These are phyloP conservation scores for Rosa hybrid DNA, from an alignment of 331 rosid genomes.

Conservation along the genomic window DNA sequence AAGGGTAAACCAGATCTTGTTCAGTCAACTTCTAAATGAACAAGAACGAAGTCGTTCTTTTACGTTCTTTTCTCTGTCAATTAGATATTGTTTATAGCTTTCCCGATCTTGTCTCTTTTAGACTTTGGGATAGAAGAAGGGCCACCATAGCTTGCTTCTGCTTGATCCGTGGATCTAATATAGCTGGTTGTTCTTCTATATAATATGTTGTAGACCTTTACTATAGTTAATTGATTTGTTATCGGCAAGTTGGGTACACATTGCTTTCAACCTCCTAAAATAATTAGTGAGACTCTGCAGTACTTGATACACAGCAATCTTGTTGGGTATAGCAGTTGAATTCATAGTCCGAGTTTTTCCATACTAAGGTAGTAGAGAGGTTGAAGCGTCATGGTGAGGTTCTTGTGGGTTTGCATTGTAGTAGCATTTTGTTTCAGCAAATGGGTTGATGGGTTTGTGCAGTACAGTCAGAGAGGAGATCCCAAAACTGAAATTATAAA, in stretches of 20 bases:
- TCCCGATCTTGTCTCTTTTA: constrained; percentile 1
- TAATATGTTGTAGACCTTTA: neutral
- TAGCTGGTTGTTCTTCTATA: neutral
- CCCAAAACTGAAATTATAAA: constrained; percentile 25
- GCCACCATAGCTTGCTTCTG: neutral
- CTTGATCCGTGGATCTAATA: constrained; percentile 3
- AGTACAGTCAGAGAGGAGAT: constrained; percentile 27
- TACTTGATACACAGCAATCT: neutral
- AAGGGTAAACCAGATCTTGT: neutral
- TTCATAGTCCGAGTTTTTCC: neutral
- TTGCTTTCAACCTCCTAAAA: constrained; percentile 1
- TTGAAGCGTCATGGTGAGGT: constrained; percentile 42
- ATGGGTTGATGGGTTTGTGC: constrained; percentile 47
- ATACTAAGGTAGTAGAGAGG: constrained; percentile 17
- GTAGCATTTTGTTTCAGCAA: constrained; percentile 38
- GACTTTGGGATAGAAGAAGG: neutral
- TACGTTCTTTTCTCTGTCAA: neutral
- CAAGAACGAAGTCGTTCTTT: neutral
- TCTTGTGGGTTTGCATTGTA: constrained; percentile 43
- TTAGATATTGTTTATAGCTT: neutral
- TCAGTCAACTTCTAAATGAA: neutral
- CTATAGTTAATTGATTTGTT: neutral
- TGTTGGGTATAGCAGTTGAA: neutral
- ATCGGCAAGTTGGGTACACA: neutral
- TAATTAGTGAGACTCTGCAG: neutral